Conservation (phyloP, 257 asterid species). For the Solanum lycopersicoides region DNA sequence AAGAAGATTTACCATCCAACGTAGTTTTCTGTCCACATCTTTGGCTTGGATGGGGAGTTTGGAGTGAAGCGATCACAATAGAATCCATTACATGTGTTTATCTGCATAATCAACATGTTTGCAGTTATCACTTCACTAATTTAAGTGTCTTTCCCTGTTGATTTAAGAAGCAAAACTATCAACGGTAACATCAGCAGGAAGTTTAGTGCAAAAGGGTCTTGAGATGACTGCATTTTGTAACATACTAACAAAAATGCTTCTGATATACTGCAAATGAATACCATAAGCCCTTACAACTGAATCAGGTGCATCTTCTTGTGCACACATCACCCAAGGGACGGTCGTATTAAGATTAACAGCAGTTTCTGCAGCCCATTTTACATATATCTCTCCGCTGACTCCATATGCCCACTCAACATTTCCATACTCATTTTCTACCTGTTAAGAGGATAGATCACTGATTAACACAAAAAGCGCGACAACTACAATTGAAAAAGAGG, state of each 20-base stretch:
- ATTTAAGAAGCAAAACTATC: background rate
- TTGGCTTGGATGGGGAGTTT: slow-evolving; percentile 58
- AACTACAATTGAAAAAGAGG: background rate
- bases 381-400: slow-evolving; percentile 40
- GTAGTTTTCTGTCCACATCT: slow-evolving; percentile 83
- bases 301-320: slow-evolving; percentile 66
- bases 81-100: slow-evolving; percentile 77
- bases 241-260: background rate
- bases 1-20: slow-evolving; percentile 52
- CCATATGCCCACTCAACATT: slow-evolving; percentile 69
- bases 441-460: background rate
- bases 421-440: slow-evolving; percentile 87
- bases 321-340: slow-evolving; percentile 89
- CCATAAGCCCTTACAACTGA: slow-evolving; percentile 40
- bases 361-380: slow-evolving; percentile 81
- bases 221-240: background rate
- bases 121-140: background rate
- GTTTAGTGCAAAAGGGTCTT: background rate
- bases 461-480: background rate
- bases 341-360: slow-evolving; percentile 56
- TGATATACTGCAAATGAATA: background rate
- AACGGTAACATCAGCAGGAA: background rate
- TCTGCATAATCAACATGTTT: slow-evolving; percentile 32
- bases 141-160: background rate
- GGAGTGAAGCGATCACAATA: slow-evolving; percentile 70